These are phyloP conservation scores for Phytophthora cajani DNA, from an alignment of 352 stramenopile genomes.

Conservation along the genomic window DNA sequence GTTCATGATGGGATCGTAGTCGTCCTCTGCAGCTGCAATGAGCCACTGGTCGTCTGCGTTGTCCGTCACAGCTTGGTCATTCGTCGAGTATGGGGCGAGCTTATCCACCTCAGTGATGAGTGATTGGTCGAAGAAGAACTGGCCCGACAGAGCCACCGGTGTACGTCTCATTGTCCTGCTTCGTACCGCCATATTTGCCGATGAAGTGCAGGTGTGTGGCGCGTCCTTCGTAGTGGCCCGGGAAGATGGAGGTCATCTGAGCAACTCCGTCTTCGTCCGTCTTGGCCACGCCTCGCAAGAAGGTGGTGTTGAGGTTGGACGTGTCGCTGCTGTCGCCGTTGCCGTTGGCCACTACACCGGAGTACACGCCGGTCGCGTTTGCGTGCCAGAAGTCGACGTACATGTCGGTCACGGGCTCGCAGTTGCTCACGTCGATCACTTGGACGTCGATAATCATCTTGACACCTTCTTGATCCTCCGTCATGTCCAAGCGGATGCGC, in stretches of 20 bases:
- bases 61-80: constrained; percentile 18
- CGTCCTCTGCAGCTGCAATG: constrained; percentile 1
- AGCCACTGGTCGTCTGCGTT: constrained; percentile 25
- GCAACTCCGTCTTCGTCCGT: constrained; percentile 32
- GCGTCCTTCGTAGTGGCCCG: constrained; percentile 31
- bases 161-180: constrained; percentile 31
- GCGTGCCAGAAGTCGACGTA: constrained; percentile 39
- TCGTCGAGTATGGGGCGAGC: constrained; percentile 19
- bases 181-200: constrained; percentile 23
- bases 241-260: constrained; percentile 31
- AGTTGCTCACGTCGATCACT: constrained; percentile 34
- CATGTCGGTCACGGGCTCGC: constrained; percentile 24
- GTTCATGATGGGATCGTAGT: constrained; percentile 26
- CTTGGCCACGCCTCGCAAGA: constrained; percentile 26
- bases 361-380: constrained; percentile 36
- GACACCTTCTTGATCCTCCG: constrained; percentile 24
- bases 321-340: constrained; percentile 26
- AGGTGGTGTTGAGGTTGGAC: constrained; percentile 30
- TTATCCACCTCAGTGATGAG: constrained; percentile 23
- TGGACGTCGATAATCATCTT: constrained; percentile 33
- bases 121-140: constrained; percentile 39
- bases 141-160: constrained; percentile 23
- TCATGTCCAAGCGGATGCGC: constrained; percentile 31
- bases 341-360: constrained; percentile 24
- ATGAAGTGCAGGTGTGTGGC: constrained; percentile 32